Conservation (phyloP, 2,329 filamentous ascomycete species). For the Colletotrichum sp. region DNA sequence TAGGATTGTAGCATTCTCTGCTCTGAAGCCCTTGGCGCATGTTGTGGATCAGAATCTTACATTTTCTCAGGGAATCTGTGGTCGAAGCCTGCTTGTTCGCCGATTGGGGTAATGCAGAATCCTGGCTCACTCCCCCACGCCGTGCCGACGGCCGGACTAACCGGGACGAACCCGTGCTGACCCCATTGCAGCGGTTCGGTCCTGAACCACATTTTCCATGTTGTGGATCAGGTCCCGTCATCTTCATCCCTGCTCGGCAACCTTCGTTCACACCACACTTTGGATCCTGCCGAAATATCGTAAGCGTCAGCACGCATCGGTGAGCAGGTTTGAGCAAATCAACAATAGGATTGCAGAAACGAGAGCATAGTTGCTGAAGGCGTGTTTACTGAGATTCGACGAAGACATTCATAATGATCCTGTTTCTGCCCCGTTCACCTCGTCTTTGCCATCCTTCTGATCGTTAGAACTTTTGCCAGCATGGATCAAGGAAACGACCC, state of each 20-base stretch:
- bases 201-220: background rate
- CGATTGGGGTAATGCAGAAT: background rate
- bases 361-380: background rate
- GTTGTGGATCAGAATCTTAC: background rate
- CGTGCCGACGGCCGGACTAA: background rate
- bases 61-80: background rate
- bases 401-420: background rate
- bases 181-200: background rate
- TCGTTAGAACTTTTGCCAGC: background rate
- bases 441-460: background rate
- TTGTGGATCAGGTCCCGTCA: background rate
- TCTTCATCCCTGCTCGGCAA: background rate
- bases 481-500: background rate
- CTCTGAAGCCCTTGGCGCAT: background rate
- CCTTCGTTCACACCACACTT: background rate
- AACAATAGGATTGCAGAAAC: background rate
- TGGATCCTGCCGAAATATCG: background rate
- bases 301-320: background rate
- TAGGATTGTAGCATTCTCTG: background rate
- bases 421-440: background rate
- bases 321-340: background rate
- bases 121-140: background rate
- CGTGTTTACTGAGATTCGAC: background rate
- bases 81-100: background rate
- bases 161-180: background rate